A percentile compares a stretch with the other conserved stretches of the same genome.
phyloP scores from a whole-genome alignment of 2,329 filamentous ascomycete species.

The Torrubiellomyces zombiae region DNA sequence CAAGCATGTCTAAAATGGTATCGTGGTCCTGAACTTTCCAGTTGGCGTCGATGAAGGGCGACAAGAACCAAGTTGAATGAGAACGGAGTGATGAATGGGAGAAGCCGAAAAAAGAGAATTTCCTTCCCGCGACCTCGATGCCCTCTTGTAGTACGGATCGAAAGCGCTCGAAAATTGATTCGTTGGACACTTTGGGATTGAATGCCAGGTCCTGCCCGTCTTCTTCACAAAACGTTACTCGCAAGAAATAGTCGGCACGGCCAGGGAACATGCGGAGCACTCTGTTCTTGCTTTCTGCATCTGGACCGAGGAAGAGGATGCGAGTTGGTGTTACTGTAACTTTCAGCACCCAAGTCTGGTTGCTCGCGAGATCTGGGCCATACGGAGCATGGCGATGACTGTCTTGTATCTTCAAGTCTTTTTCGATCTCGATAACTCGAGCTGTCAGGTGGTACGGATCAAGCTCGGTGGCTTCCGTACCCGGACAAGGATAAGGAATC shows the following conservation, averaged over 20 bases:
- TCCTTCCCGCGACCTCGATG: slow-evolving; percentile 45
- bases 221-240: slow-evolving; percentile 62
- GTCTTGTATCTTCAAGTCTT: slow-evolving; percentile 13
- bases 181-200: slow-evolving; percentile 29
- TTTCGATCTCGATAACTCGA: slow-evolving; percentile 23
- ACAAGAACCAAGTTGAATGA: slow-evolving; percentile 51
- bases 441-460: slow-evolving; percentile 22
- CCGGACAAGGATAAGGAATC: slow-evolving; percentile 38
- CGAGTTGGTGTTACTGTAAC: slow-evolving; percentile 43
- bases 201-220: slow-evolving; percentile 46
- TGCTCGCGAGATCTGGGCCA: slow-evolving; percentile 13
- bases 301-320: slow-evolving; percentile 40
- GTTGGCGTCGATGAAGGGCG: slow-evolving; percentile 24
- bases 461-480: slow-evolving; percentile 25
- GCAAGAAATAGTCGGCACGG: slow-evolving; percentile 46
- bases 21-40: slow-evolving; percentile 17
- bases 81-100: slow-evolving; percentile 62
- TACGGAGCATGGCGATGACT: slow-evolving; percentile 10
- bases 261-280: slow-evolving; percentile 49
- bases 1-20: slow-evolving; percentile 29
- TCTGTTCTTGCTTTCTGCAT: slow-evolving; percentile 51
- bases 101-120: slow-evolving; percentile 56
- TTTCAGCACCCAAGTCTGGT: slow-evolving; percentile 35
- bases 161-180: slow-evolving; percentile 42
- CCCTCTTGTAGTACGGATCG: slow-evolving; percentile 38